A percentile compares a stretch with the other conserved stretches of the same genome.
Conservation (phyloP, 78 protist species). For the slime mould (Dictyostelium discoideum) region dicty_2.7 NC_007090.3:3608001-3608500, state of each 20-base stretch:
- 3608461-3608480: neutral
- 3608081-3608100: neutral
- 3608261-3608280: neutral
- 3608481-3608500: neutral
- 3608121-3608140: neutral
- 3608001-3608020: neutral
- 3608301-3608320: neutral
- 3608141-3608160: neutral
- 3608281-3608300: neutral
- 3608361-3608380: no score
- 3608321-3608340: neutral
- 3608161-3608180: neutral
- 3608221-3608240: neutral
- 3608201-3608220: neutral
- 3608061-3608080: neutral
- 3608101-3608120: neutral
- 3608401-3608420: no score
- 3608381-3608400: no score
- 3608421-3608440: neutral
- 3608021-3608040: neutral
- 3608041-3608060: neutral
- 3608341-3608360: neutral
- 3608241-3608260: neutral
- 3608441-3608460: neutral
- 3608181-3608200: neutral